phyloP scores from a whole-genome alignment of 2,329 filamentous ascomycete genomes.

The Botrytis porri region DNA sequence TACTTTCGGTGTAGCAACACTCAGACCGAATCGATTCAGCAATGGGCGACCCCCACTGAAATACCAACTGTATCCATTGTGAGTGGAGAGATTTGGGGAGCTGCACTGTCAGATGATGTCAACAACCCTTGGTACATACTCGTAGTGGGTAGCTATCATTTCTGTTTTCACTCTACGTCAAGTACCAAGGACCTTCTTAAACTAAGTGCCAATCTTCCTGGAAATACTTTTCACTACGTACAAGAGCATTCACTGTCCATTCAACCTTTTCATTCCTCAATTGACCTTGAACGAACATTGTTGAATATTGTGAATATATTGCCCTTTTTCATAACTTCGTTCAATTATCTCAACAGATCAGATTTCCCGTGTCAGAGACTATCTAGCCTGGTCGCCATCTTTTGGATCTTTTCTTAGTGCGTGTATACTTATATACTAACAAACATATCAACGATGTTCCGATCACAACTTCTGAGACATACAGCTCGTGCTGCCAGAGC shows the following conservation, averaged over 20 bases:
- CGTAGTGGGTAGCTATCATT: background rate
- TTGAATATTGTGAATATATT: background rate
- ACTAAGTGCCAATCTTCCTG: conserved; percentile 2
- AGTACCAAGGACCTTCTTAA: background rate
- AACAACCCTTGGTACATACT: conserved; percentile 6
- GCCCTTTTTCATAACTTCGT: background rate
- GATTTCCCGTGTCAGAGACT: background rate
- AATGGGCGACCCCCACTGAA: conserved; percentile 1
- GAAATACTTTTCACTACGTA: background rate
- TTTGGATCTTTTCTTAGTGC: background rate
- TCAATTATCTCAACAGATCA: background rate
- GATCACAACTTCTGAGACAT: conserved; percentile 34
- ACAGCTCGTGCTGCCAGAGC: conserved; percentile 31
- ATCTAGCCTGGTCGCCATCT: background rate
- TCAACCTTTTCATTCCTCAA: background rate
- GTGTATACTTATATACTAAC: background rate
- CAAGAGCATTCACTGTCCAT: background rate
- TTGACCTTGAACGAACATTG: background rate
- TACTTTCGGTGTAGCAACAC: conserved; percentile 11
- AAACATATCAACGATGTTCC: conserved; percentile 32
- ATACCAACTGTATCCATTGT: conserved; percentile 6
- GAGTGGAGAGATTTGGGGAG: conserved; percentile 10
- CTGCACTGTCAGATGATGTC: conserved; percentile 19
- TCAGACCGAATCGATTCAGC: conserved; percentile 3
- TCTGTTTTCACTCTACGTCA: conserved; percentile 2